A percentile compares a stretch with the other conserved stretches of the same genome.
These are phyloP conservation scores for Taiozyma sp. DNA, from an alignment of 1,139 yeast genomes.

Conservation along the genomic window DNA sequence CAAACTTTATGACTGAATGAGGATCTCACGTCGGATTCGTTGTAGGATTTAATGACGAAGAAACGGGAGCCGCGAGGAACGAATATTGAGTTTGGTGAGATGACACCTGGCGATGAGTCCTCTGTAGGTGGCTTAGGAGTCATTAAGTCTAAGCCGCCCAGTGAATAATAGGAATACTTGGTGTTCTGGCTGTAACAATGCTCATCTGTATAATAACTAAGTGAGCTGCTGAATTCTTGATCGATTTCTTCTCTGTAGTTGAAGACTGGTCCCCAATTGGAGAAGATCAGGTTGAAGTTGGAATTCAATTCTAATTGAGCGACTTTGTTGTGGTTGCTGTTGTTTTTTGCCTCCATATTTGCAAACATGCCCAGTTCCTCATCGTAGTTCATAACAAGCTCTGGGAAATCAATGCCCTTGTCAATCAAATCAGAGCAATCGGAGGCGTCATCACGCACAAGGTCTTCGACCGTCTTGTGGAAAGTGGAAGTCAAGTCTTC, in stretches of 20 bases:
- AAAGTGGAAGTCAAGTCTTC: background rate
- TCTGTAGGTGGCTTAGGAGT: background rate
- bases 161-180: background rate
- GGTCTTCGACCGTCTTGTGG: background rate
- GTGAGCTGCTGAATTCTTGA: background rate
- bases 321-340: background rate
- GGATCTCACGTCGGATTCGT: slow-evolving; percentile 41
- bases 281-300: slow-evolving; percentile 11
- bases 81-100: slow-evolving; percentile 14
- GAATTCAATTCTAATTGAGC: slow-evolving; percentile 9
- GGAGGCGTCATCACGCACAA: background rate
- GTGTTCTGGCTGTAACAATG: background rate
- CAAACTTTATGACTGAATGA: slow-evolving; percentile 46
- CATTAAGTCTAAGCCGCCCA: background rate
- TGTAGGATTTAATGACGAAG: slow-evolving; percentile 53
- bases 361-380: background rate
- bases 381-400: background rate
- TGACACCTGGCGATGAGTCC: background rate
- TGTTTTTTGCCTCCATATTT: background rate
- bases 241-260: slow-evolving; percentile 1
- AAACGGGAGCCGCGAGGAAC: slow-evolving; percentile 35
- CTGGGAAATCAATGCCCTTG: background rate
- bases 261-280: slow-evolving; percentile 10
- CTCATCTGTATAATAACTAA: background rate
- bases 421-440: background rate